Base-by-base conservation (phyloP, 2,329 filamentous ascomycete species). In the Penicillium sp. region DNA sequence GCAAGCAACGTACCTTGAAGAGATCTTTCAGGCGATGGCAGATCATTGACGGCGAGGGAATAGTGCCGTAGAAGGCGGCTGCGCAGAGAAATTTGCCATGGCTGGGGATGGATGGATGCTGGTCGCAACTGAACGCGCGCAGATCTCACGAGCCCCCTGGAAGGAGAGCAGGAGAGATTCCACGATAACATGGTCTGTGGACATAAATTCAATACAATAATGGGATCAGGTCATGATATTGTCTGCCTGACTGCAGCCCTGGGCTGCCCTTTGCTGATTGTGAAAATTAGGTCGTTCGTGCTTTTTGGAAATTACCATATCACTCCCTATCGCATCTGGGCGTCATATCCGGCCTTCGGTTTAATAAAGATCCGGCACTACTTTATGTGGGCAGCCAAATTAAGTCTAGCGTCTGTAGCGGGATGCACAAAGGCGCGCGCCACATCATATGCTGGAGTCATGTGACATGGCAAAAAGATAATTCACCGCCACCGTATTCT, bases 121-220 rank as follows among this genome's bases (percentile, higher is more conserved):
- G 58, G 58, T 52, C 65, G 66, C 53, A 67, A 60, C 59, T 53
- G 66, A 48, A 61, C 55, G 49, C 60, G 65, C 45, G 55, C 48
- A 49, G 64, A 66, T 51, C 62, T 66, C 51, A 63, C 54, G 23
- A 65, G 59, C 59, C 65, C 68, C 69, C 68, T 68, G 43, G 64
- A 66, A 63, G 71, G 69, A 56, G 62, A 29, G 60, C 62, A 66
- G 49, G 63, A 63, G 50, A 58, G 57, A 58, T 64, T 66, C 65
- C 63, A 67, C 59, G 67, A 63, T 60, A 63, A 56, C 62, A 66
- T 66, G 35, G 49, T 65, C 49, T 33, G 23, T 33, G 33, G 22
- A 23, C n/a, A 6, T 40, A 5, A 11, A 29, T 22, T 25, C 4
- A 41, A 27, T 15, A 12, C 31, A 12, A 5, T 18, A 11, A 2